Base-by-base conservation (phyloP, 2,329 filamentous ascomycete species). In the Colletotrichum coccodes region DNA sequence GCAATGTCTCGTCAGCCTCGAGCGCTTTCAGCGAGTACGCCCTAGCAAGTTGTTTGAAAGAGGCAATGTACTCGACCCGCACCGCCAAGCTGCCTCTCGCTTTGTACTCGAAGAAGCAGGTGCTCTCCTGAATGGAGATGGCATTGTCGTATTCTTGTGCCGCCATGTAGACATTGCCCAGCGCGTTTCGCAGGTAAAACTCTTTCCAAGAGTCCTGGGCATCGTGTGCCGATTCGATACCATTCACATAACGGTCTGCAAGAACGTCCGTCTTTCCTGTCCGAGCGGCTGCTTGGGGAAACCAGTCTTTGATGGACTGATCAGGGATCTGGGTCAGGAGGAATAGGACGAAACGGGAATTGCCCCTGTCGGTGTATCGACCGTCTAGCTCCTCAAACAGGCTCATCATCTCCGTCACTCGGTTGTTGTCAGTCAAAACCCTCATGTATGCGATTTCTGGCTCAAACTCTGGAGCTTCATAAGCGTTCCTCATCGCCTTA, bases 251-350 rank as follows among this genome's bases (percentile, higher is more conserved):
- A 1, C 75, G 73, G 0, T 77, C 72, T 0, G 78, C 67, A 14
- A 81, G 69, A 9, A 79, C 75, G 0, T 73, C 74, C 0, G 75
- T 75, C 64, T 78, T 74, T 3, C 74, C 73, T 0, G 75, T 75
- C 42, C 80, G 81, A 56, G 78, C 77, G 0, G 79, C 80, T 1
- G 81, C 80, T n/a, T 78, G 79, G 14, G 81, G 81, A 6, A 83
- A 77, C 79, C 80, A 82, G 60, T 83, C 80, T 32, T 75, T 4
- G 78, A 71, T 9, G 70, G 74, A 26, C 75, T 78, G 61, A 75
- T 80, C 57, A 75, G 75, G 26, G 52, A 73, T 73, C 26, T 80
- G 77, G 18, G 77, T 75, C 0, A 83, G 70, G 7, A 83, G 61
- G 38, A 83, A 77, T 42, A 80, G 76, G 0, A 79, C 76, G 6